phyloP scores from a whole-genome alignment of 345 rosid species.

The Ceriops decandra region DNA sequence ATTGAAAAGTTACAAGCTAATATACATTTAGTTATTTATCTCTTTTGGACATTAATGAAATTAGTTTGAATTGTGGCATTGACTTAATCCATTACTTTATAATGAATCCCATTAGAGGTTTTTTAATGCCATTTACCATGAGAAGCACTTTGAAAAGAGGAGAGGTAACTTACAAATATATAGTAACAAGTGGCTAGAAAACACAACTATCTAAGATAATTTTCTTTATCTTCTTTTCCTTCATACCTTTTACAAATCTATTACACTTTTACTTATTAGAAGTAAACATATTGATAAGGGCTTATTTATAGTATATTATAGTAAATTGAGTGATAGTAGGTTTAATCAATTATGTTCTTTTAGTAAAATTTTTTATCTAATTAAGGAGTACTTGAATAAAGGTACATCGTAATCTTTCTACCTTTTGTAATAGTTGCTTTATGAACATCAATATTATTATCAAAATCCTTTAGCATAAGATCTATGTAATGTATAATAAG shows the following conservation, averaged over 20 bases:
- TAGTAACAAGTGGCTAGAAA: not conserved
- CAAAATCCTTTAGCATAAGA: not conserved
- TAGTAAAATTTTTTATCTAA: not conserved
- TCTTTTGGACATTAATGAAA: not conserved
- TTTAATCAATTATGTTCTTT: not conserved
- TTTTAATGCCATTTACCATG: not conserved
- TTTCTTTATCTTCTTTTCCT: not conserved
- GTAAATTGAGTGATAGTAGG: not conserved
- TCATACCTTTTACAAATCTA: not conserved
- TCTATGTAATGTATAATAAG: too few species aligned
- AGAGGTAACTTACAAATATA: not conserved
- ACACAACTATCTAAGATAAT: not conserved
- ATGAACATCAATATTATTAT: not conserved
- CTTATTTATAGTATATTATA: not conserved
- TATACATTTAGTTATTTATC: not conserved
- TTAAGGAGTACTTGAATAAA: not conserved
- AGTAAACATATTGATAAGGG: not conserved
- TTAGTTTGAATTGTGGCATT: not conserved
- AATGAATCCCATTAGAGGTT: constrained; percentile 7
- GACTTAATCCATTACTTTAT: not conserved
- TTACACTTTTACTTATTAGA: not conserved
- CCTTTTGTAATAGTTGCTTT: not conserved
- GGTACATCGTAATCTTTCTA: not conserved
- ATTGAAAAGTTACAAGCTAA: too few species aligned
- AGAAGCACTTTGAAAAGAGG: not conserved